These are phyloP conservation scores for Cercospora sp. DNA, from an alignment of 2,329 filamentous ascomycete species.

Conservation along the genomic window DNA sequence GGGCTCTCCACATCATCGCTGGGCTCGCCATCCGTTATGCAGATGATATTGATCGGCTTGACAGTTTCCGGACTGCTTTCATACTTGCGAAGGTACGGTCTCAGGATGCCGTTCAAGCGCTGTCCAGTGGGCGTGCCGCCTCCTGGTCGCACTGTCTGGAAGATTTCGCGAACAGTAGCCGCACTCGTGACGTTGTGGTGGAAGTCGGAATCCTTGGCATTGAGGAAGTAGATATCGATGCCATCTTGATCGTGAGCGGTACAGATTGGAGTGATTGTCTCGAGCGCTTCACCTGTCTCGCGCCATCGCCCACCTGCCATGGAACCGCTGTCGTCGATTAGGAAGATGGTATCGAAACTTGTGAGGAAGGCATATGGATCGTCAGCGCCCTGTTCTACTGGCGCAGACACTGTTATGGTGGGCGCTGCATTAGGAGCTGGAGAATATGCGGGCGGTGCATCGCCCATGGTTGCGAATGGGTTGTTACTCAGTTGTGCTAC, in stretches of 20 bases:
- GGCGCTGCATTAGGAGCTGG: slow-evolving; percentile 46
- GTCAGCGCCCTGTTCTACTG: slow-evolving; percentile 47
- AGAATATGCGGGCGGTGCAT: slow-evolving; percentile 43
- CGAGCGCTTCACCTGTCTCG: slow-evolving; percentile 70
- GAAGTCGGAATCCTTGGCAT: slow-evolving; percentile 60
- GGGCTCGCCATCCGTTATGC: slow-evolving; percentile 85
- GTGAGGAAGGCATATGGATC: slow-evolving; percentile 74
- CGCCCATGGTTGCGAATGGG: slow-evolving; percentile 19
- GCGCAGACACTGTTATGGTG: slow-evolving; percentile 28
- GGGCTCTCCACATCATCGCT: slow-evolving; percentile 74
- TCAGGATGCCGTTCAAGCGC: slow-evolving; percentile 69
- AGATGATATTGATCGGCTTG: slow-evolving; percentile 86
- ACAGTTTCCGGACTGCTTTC: slow-evolving; percentile 53
- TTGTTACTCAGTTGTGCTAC: slow-evolving; percentile 16
- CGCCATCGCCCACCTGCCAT: slow-evolving; percentile 79
- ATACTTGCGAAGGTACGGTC: slow-evolving; percentile 66
- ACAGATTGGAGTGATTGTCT: slow-evolving; percentile 78
- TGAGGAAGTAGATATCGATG: slow-evolving; percentile 89
- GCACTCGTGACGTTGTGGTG: slow-evolving; percentile 66
- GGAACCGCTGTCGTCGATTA: slow-evolving; percentile 89
- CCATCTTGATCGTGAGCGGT: slow-evolving; percentile 77
- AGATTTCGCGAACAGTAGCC: slow-evolving; percentile 65
- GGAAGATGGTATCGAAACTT: slow-evolving; percentile 81
- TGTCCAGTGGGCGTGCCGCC: slow-evolving; percentile 74
- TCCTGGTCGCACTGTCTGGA: slow-evolving; percentile 63